phyloP scores from a whole-genome alignment of 768 basidiomycete species.

The Paxillus ammoniavirescens region DNA sequence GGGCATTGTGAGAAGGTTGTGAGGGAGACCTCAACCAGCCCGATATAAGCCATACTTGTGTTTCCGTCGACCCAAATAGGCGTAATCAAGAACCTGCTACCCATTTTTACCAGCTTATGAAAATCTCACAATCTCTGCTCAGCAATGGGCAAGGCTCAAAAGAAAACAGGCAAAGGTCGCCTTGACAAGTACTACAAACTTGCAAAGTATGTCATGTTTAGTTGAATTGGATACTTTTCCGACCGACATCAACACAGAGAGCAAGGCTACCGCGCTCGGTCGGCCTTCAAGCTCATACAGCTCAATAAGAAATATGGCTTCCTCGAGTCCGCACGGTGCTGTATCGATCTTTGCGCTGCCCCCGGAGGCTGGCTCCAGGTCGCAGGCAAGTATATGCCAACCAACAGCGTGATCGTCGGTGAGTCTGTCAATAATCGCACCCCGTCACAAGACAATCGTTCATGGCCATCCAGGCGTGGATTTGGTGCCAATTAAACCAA shows the following conservation, averaged over 20 bases:
- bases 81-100: conserved; percentile 9
- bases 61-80: conserved; percentile 11
- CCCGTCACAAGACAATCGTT: conserved; percentile 7
- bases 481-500: conserved; percentile 92
- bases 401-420: conserved; percentile 90
- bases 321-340: conserved; percentile 85
- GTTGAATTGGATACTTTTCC: conserved; percentile 4
- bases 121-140: background rate
- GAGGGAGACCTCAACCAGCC: too few species aligned
- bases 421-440: conserved; percentile 26
- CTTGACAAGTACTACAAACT: conserved; percentile 97
- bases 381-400: conserved; percentile 95
- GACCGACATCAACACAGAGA: conserved; percentile 55
- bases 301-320: conserved; percentile 97
- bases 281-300: conserved; percentile 98
- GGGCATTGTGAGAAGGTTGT: conserved; percentile 16
- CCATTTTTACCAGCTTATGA: background rate
- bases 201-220: conserved; percentile 58
- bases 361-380: conserved; percentile 99
- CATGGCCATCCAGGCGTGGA: conserved; percentile 69
- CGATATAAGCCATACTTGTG: background rate
- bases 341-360: conserved; percentile 97
- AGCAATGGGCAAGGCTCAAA: conserved; percentile 75
- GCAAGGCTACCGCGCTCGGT: conserved; percentile 99
- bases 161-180: conserved; percentile 95